A percentile compares a stretch with the other conserved stretches of the same genome.
phyloP scores from a whole-genome alignment of 1,284 basidiomycete species.

The Filobasidium uniguttulatum region DNA sequence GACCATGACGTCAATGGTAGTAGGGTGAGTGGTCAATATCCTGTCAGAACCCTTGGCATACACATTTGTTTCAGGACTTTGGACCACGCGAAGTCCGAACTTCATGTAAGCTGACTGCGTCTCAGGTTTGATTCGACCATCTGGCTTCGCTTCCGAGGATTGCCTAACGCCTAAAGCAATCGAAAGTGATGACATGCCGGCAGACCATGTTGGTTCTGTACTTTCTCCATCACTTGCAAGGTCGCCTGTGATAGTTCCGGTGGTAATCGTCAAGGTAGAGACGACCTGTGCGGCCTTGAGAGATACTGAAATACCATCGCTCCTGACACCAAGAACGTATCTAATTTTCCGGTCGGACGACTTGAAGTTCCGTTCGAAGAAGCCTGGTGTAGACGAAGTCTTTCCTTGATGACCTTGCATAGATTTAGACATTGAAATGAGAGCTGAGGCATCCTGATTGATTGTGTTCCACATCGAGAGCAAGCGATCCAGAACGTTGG shows the following conservation, averaged over 20 bases:
- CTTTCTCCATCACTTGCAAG: slow-evolving; percentile 3
- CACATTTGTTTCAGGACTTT: slow-evolving; percentile 22
- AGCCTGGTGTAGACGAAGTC: too few relatives aligned
- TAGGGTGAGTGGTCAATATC: slow-evolving; percentile 8
- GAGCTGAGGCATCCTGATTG: slow-evolving; percentile 22
- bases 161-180: slow-evolving; percentile 26
- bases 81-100: slow-evolving; percentile 48
- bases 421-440: slow-evolving; percentile 10
- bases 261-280: slow-evolving; percentile 8
- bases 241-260: slow-evolving; percentile 7
- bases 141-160: slow-evolving; percentile 23
- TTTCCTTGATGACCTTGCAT: background rate
- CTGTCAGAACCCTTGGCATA: slow-evolving; percentile 12
- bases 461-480: slow-evolving; percentile 30
- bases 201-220: slow-evolving; percentile 2
- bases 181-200: background rate
- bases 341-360: background rate
- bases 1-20: slow-evolving; percentile 43
- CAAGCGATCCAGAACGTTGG: slow-evolving; percentile 30
- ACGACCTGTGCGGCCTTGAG: slow-evolving; percentile 6
- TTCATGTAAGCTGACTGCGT: slow-evolving; percentile 58
- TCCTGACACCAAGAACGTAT: background rate
- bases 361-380: too few relatives aligned
- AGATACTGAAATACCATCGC: slow-evolving; percentile 4
- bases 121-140: slow-evolving; percentile 39